Conservation (phyloP, 306 rosid species). For the Macrotyloma uniflorum region DNA sequence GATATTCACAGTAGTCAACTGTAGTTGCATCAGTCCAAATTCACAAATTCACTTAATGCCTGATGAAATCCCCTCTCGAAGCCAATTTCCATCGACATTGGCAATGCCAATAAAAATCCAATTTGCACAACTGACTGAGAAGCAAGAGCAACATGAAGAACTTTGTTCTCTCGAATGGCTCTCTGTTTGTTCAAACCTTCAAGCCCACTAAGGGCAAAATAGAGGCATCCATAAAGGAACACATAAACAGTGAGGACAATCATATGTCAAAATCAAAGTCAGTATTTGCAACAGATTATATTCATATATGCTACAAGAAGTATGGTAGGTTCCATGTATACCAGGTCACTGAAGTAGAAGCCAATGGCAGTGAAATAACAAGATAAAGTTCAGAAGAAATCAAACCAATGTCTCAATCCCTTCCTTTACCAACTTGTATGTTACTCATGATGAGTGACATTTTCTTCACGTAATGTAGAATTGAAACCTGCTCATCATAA, state of each 20-base stretch:
- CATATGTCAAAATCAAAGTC: constrained; percentile 59
- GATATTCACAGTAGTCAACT: constrained; percentile 88
- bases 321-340: constrained; percentile 45
- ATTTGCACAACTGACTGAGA: constrained; percentile 95
- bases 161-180: constrained; percentile 68
- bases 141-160: constrained; percentile 96
- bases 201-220: constrained; percentile 90
- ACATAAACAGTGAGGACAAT: constrained; percentile 87
- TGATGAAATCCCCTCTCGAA: constrained; percentile 86
- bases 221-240: constrained; percentile 93
- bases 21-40: constrained; percentile 92
- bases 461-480: constrained; percentile 91
- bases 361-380: constrained; percentile 86
- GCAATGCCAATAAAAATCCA: constrained; percentile 91
- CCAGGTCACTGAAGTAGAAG: constrained; percentile 95
- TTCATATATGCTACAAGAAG: constrained; percentile 13
- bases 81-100: constrained; percentile 97
- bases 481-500: constrained; percentile 70
- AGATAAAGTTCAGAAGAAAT: constrained; percentile 92
- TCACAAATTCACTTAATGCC: constrained; percentile 86
- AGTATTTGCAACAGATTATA: constrained; percentile 34
- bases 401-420: constrained; percentile 97
- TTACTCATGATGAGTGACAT: constrained; percentile 96
- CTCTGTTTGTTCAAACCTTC: constrained; percentile 59
- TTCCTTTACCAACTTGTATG: constrained; percentile 97